These are phyloP conservation scores for Agaricus blazei DNA, from an alignment of 768 basidiomycete genomes.

Conservation along the genomic window DNA sequence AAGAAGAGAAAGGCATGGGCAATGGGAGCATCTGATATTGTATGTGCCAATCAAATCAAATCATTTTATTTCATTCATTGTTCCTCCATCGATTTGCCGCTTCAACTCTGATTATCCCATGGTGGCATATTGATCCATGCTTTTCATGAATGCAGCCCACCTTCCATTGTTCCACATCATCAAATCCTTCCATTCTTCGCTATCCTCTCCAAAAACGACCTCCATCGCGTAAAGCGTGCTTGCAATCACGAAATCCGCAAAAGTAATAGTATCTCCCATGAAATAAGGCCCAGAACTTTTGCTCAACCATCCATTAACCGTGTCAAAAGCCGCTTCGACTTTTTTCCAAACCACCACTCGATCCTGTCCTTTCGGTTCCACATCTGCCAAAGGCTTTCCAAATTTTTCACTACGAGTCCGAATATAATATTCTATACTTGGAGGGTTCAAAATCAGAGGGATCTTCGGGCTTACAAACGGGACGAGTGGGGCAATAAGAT, in stretches of 20 bases:
- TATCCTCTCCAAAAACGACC: slow-evolving; percentile 13
- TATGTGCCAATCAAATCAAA: no score
- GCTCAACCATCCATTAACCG: slow-evolving; percentile 6
- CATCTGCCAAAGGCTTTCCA: background rate
- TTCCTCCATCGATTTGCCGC: no score
- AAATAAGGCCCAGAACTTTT: background rate
- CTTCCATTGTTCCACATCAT: slow-evolving; percentile 16
- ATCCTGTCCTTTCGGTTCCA: slow-evolving; percentile 5
- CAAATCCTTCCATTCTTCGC: slow-evolving; percentile 17
- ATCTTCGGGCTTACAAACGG: background rate
- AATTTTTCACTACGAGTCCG: background rate
- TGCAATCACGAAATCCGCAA: slow-evolving; percentile 12
- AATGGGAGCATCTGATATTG: no score
- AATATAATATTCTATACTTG: slow-evolving; percentile 8
- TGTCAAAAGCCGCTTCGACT: slow-evolving; percentile 14
- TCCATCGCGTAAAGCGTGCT: slow-evolving; percentile 5
- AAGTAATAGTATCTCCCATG: slow-evolving; percentile 9
- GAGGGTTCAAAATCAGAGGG: slow-evolving; percentile 1
- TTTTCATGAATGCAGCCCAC: slow-evolving; percentile 13
- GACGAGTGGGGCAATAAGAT: no score
- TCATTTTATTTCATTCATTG: no score
- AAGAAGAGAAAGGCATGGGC: no score
- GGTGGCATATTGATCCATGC: slow-evolving; percentile 9
- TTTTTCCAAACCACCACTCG: background rate
- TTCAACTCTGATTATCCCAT: slow-evolving; percentile 11